These are phyloP conservation scores for Taxillus chinensis DNA, from an alignment of 164 flowering plant genomes.

Conservation along the genomic window DNA sequence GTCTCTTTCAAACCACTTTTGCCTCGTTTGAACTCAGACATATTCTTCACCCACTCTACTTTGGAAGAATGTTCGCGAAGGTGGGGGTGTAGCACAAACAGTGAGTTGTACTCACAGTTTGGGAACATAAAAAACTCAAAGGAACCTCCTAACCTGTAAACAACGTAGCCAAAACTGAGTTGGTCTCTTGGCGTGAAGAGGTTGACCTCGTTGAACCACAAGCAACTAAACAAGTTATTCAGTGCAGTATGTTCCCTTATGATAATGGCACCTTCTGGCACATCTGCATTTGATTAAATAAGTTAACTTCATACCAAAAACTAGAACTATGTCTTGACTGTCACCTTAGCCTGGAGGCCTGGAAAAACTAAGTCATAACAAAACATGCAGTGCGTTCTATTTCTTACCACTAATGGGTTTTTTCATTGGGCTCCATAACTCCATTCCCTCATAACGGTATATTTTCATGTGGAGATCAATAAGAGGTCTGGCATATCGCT, in stretches of 20 bases:
- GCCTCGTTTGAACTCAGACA: conserved; percentile 44
- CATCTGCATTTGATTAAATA: conserved; percentile 48
- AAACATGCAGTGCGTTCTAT: not conserved
- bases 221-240: conserved; percentile 78
- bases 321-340: no score
- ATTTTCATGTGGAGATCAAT: conserved; percentile 92
- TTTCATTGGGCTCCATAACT: conserved; percentile 68
- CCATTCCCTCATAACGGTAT: conserved; percentile 81
- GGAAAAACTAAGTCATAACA: not conserved
- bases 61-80: conserved; percentile 86
- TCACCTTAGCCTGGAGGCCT: not conserved
- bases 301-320: not conserved
- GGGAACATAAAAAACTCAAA: conserved; percentile 91
- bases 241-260: conserved; percentile 81
- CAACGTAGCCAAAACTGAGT: conserved; percentile 92
- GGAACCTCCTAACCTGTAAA: conserved; percentile 52
- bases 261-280: conserved; percentile 95
- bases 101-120: conserved; percentile 85
- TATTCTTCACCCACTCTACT: conserved; percentile 76
- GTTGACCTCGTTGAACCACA: conserved; percentile 97
- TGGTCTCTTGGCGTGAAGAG: conserved; percentile 96
- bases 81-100: conserved; percentile 77
- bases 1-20: conserved; percentile 60
- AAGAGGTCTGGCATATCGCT: conserved; percentile 94
- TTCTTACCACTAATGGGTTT: conserved; percentile 71